phyloP scores from a whole-genome alignment of 176 grass and related monocot species.

The Musa schizocarpa region DNA sequence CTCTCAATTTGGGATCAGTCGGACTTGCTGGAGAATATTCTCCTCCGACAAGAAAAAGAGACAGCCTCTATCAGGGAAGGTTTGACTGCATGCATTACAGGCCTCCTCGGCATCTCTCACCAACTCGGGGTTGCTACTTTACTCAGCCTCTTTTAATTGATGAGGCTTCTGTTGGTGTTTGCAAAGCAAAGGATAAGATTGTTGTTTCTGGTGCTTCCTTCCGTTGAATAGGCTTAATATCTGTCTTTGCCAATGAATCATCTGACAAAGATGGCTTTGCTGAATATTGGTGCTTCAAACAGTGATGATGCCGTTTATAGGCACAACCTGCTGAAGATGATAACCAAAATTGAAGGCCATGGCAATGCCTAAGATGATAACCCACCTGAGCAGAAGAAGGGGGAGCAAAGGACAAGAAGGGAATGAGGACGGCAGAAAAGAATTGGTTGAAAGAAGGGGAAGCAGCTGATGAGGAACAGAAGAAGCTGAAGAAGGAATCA shows the following conservation, averaged over 20 bases:
- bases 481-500: constrained; percentile 54
- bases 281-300: constrained; percentile 26
- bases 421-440: constrained; percentile 75
- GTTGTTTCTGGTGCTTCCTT: constrained; percentile 4
- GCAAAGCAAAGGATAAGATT: neutral
- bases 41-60: constrained; percentile 14
- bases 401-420: constrained; percentile 66
- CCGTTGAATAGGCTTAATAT: constrained; percentile 11
- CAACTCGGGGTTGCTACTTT: constrained; percentile 3
- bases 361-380: neutral
- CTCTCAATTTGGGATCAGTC: constrained; percentile 17
- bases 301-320: constrained; percentile 30
- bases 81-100: constrained; percentile 18
- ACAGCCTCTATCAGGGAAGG: neutral
- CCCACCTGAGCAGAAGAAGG: constrained; percentile 25
- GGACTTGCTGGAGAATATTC: constrained; percentile 24
- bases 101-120: neutral
- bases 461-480: constrained; percentile 81
- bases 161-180: neutral
- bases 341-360: constrained; percentile 27
- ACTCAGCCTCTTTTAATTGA: neutral
- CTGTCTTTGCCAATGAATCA: neutral
- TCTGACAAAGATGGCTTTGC: constrained; percentile 15
- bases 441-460: constrained; percentile 67
- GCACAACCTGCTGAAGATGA: constrained; percentile 28